These are phyloP conservation scores for Wickerhamiella slavikovae DNA, from an alignment of 805 yeast species.

Conservation along the genomic window DNA sequence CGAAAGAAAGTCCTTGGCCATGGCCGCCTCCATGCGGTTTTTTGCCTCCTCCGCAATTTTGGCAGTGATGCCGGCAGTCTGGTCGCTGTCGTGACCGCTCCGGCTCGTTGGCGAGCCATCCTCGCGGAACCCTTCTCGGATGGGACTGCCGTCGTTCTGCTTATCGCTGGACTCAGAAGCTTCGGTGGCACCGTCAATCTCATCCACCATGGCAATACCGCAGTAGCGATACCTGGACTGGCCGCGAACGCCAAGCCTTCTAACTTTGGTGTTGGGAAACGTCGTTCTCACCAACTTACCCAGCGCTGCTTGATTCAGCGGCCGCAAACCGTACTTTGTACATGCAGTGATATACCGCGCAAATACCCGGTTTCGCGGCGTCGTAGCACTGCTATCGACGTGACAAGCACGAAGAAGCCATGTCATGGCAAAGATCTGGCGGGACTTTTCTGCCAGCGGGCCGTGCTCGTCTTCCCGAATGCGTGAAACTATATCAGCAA, in stretches of 20 bases:
- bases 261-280: constrained; percentile 47
- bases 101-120: too few relatives aligned
- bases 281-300: constrained; percentile 51
- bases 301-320: constrained; percentile 58
- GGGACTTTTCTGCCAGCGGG: constrained; percentile 14
- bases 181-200: constrained; percentile 5
- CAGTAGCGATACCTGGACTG: constrained; percentile 74
- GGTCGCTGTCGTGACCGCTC: too few relatives aligned
- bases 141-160: too few relatives aligned
- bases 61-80: too few relatives aligned
- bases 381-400: constrained; percentile 27
- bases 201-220: constrained; percentile 35
- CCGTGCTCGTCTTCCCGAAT: constrained; percentile 6
- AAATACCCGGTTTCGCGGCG: constrained; percentile 47
- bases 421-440: constrained; percentile 61
- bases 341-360: constrained; percentile 43
- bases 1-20: too few relatives aligned
- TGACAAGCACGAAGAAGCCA: constrained; percentile 55
- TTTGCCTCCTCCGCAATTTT: too few relatives aligned
- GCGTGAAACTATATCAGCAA: constrained; percentile 5
- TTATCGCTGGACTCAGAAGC: too few relatives aligned
- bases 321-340: constrained; percentile 29
- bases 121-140: too few relatives aligned
- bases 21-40: too few relatives aligned
- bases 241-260: constrained; percentile 67